Conservation (phyloP, 345 rosid genomes). For the Carallia pectinifolia region DNA sequence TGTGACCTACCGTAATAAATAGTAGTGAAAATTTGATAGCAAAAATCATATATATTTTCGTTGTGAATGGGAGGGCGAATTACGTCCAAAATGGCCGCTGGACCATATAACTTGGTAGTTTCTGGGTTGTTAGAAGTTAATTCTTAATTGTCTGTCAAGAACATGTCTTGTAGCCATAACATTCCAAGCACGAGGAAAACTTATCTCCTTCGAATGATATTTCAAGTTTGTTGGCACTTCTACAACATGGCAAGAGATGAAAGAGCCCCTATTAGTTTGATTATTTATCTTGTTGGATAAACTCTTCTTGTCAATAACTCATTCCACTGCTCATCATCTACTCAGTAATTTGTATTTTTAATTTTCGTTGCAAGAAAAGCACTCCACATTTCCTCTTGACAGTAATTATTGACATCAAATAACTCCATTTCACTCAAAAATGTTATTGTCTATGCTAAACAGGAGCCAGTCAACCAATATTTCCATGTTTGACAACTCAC, state of each 20-base stretch:
- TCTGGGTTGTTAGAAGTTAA: slow-evolving; percentile 27
- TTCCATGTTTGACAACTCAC: not conserved
- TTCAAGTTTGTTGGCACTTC: slow-evolving; percentile 4
- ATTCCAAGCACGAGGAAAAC: not conserved
- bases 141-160: slow-evolving; percentile 12
- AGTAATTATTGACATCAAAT: too few species aligned
- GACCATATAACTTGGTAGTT: slow-evolving; percentile 20
- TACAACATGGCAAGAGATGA: not conserved
- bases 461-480: not conserved
- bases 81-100: not conserved
- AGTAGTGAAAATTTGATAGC: slow-evolving; percentile 39
- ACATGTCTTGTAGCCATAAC: slow-evolving; percentile 18
- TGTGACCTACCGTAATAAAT: slow-evolving; percentile 63
- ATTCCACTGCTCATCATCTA: too few species aligned
- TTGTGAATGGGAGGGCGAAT: not conserved
- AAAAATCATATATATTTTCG: slow-evolving; percentile 5
- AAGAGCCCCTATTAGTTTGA: not conserved
- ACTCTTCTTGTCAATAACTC: not conserved
- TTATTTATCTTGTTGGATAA: not conserved
- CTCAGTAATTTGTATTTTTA: too few species aligned
- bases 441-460: too few species aligned
- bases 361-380: too few species aligned
- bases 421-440: too few species aligned
- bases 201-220: too few species aligned
- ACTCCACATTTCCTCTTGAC: too few species aligned